Evolutionary conservation across 73 alveolate genomes (phyloP).

Genomic region (Uronychia setigera): DNA sequence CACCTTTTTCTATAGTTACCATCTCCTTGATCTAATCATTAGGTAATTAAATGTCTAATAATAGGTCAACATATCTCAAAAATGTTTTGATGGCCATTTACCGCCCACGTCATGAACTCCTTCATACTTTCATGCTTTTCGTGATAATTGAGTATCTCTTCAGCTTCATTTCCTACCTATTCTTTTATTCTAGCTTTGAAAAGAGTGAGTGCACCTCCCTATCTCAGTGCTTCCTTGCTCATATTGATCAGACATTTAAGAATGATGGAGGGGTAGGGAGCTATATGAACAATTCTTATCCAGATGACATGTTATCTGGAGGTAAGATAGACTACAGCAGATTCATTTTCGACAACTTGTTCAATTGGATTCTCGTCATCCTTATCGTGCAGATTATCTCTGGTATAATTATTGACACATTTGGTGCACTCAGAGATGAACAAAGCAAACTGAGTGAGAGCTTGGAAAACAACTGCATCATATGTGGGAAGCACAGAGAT

Average conservation of each 20-base stretch:
- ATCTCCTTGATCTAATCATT: conserved; percentile 71
- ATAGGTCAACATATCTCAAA: conserved; percentile 75
- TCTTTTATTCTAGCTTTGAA: conserved; percentile 58
- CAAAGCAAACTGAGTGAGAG: conserved; percentile 84
- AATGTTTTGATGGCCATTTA: conserved; percentile 78
- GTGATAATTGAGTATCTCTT: conserved; percentile 67
- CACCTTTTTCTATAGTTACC: conserved; percentile 80
- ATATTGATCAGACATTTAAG: conserved; percentile 80
- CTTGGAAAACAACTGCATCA: conserved; percentile 88
- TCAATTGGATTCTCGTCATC: conserved; percentile 85
- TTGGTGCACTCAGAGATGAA: conserved; percentile 95
- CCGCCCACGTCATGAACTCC: conserved; percentile 74
- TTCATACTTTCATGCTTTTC: conserved; percentile 70
- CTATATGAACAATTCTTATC: conserved; percentile 42
- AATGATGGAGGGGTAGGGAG: conserved; percentile 87
- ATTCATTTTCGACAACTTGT: conserved; percentile 88
- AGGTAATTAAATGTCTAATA: background rate
- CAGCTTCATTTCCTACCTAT: conserved; percentile 58
- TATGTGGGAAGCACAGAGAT: conserved; percentile 94
- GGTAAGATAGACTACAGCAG: conserved; percentile 72
- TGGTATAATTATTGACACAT: conserved; percentile 98
- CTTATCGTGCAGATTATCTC: conserved; percentile 92
- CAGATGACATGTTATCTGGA: conserved; percentile 44
- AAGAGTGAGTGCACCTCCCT: conserved; percentile 65
- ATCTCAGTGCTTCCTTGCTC: conserved; percentile 66